A percentile compares a stretch with the other conserved stretches of the same genome.
Evolutionary conservation across 2,329 filamentous ascomycete species (phyloP).

Genomic region (Taxawa tesnikishii): DNA sequence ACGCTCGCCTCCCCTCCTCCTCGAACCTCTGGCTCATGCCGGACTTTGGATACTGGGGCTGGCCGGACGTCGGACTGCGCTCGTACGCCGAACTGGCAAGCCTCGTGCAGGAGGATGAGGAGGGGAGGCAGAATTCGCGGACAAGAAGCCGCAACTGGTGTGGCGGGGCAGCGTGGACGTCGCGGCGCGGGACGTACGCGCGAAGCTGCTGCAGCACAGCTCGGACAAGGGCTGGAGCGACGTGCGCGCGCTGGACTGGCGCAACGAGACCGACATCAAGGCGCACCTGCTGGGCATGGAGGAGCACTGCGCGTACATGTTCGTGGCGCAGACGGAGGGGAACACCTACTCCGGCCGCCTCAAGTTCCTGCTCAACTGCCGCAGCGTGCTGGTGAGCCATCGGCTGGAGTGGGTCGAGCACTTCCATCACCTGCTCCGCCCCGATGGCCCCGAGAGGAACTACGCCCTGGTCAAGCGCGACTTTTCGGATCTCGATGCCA

Average conservation of each 20-base stretch:
- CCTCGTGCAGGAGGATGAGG: slow-evolving; percentile 24
- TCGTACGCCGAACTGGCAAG: slow-evolving; percentile 29
- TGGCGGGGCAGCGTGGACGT: slow-evolving; percentile 35
- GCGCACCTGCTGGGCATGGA: slow-evolving; percentile 6
- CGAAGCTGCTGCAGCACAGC: slow-evolving; percentile 25
- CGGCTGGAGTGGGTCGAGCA: slow-evolving; percentile 18
- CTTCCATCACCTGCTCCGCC: slow-evolving; percentile 16
- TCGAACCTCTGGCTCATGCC: slow-evolving; percentile 19
- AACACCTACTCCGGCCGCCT: slow-evolving; percentile 21
- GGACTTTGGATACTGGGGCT: slow-evolving; percentile 42
- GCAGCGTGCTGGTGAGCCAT: slow-evolving; percentile 18
- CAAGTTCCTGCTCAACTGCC: slow-evolving; percentile 21
- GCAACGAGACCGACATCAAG: slow-evolving; percentile 4
- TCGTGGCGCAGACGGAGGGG: slow-evolving; percentile 16
- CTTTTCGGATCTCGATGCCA: slow-evolving; percentile 14
- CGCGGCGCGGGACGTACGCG: slow-evolving; percentile 23
- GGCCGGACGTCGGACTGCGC: slow-evolving; percentile 35
- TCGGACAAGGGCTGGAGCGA: slow-evolving; percentile 33
- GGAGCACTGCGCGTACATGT: slow-evolving; percentile 9
- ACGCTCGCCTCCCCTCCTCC: slow-evolving; percentile 21
- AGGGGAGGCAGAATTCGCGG: slow-evolving; percentile 14
- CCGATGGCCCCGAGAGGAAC: slow-evolving; percentile 17
- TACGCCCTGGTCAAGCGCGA: slow-evolving; percentile 17
- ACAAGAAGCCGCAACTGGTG: slow-evolving; percentile 33
- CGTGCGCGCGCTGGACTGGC: slow-evolving; percentile 19